Evolutionary conservation across 2,329 filamentous ascomycete species (phyloP), one percentile per base, ranked within the genome.

Genomic region (Aspergillus sp.): DNA sequence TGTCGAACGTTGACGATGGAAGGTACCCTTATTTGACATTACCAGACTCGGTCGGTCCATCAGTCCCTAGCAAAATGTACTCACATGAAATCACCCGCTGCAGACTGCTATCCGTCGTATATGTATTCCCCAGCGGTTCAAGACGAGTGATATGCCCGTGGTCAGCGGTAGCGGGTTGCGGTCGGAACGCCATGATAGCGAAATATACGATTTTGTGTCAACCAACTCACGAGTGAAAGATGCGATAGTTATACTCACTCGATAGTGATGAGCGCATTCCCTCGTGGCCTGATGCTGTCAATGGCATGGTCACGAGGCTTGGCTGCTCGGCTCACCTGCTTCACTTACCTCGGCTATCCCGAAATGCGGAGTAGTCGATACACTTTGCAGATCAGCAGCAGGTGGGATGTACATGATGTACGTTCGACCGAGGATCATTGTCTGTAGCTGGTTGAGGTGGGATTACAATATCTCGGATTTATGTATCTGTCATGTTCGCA

Each of bases 81-180:
- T 64, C 68, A 86, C 85, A 73, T 53, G 78, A 77, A 31, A 85
- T 75, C n/a, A 81, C 76, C 32, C 85, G 77, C 66, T 81, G 80
- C 26, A 84, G 79, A 55, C 79, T 82, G 6, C 72, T 73, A 69
- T 87, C 85, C 39, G 87, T 82, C 49, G 81, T 72, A 59, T 84
- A 85, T 59, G 87, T 84, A 64, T 87, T 87, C 14, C 71, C 75
- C 50, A 87, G 69, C 10, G 79, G 75, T 2, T 81, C 83, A 4
- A 80, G 74, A 45, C 78, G 71, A 65, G 87, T 85, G 64, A 87
- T 84, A 73, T 86, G 86, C 60, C 85, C 85, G 10, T 59, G 67
- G 32, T 75, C 74, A 24, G 75, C 73, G 22, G 73, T 76, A 18
- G 78, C 78, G n/a, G 52, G 52, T 12, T 49, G 29, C 16, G 31